Evolutionary conservation across 2,329 filamentous ascomycete genomes (phyloP), one percentile per base, ranked within the genome.

Genomic region (Stachybotrys elegans): DNA sequence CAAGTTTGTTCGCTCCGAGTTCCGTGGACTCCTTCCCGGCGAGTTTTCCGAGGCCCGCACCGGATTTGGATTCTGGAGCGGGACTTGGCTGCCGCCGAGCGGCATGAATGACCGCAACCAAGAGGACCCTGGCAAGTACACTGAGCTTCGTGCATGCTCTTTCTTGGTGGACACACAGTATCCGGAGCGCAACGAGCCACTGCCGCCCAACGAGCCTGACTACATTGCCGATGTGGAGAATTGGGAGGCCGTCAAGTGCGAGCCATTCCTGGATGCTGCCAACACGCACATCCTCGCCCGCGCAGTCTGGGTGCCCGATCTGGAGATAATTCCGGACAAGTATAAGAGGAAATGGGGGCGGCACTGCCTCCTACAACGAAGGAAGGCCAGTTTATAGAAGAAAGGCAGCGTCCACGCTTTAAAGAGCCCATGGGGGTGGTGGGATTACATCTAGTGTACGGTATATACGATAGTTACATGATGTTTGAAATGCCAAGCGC

Each of bases 81-180:
- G 90, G n/a, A 88, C 91, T 2, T 95, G 89, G 81, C 70, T 88
- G 45, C 78, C 85, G 1, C 86, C 93, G 0, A 70, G 73, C 40
- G 92, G 92, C 4, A 88, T 98, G 82, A 98, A 98, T 60, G 89
- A 95, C 61, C 79, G 81, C 50, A 98, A 98, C 57, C 72, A 83
- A 51, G 91, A 96, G 63, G 93, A 98, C 60, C 62, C 77, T 48
- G 78, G 81, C 47, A 98, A 97, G 79, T 95, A 97, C 62, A 85
- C 82, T 27, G 82, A 92, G 48, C 68, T 94, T 35, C 72, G 75
- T 22, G 73, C 81, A 43, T 98, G 93, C 64, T 74, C 81, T 8
- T 96, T 94, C 64, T 61, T 98, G 5, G 84, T 97, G 14, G 93
- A 98, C 61, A 94, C 89, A 1, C 84, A 86, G 48, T 89, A 92